Conservation (phyloP, 495 filamentous ascomycete genomes). For the Chaetomidium leptoderma region DNA sequence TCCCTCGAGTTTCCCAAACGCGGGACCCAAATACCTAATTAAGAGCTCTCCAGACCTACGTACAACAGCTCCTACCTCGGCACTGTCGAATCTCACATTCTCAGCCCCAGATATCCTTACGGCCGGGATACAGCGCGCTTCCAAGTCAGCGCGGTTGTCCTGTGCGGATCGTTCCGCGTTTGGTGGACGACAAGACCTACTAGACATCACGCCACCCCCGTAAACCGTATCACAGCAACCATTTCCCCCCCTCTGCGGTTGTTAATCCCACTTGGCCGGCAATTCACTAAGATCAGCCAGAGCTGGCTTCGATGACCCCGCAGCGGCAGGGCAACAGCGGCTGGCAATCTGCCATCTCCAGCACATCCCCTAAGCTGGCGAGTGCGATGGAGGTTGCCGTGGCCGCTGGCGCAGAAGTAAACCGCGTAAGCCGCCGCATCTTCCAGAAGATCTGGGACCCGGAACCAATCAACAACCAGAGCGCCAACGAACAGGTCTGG, state of each 20-base stretch:
- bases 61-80: neutral
- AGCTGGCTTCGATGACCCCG: constrained; percentile 18
- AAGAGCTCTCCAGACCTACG: neutral
- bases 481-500: constrained; percentile 70
- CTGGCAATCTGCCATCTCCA: constrained; percentile 31
- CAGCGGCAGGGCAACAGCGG: constrained; percentile 22
- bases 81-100: neutral
- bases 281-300: neutral
- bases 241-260: neutral
- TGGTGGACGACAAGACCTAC: neutral
- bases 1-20: neutral
- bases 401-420: constrained; percentile 34
- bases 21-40: neutral
- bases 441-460: constrained; percentile 96
- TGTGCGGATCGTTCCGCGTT: neutral
- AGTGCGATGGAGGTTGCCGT: constrained; percentile 43
- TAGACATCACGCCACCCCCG: neutral
- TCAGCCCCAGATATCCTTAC: neutral
- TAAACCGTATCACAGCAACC: neutral
- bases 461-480: constrained; percentile 77
- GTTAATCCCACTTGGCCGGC: neutral
- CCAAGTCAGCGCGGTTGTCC: neutral
- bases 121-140: neutral
- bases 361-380: constrained; percentile 29
- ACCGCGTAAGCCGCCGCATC: constrained; percentile 60